Evolutionary conservation across 1,284 basidiomycete genomes (phyloP).

Genomic region (Ustilago bromivora): DNA sequence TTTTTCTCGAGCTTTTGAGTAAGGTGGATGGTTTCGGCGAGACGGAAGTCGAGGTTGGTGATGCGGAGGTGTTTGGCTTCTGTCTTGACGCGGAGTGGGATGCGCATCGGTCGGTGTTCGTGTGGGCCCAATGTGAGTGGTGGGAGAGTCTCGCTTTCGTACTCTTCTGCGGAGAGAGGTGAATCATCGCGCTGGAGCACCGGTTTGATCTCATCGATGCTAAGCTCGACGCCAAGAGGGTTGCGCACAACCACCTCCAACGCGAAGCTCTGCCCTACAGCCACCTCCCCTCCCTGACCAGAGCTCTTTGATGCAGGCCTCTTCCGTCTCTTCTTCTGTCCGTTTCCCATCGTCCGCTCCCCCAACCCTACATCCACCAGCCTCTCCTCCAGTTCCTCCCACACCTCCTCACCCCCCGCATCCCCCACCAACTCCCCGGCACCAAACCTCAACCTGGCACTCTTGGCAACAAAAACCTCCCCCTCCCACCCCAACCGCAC

Average conservation of each 20-base stretch:
- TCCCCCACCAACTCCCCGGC: conserved; percentile 30
- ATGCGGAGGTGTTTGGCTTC: conserved; percentile 57
- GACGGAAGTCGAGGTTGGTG: conserved; percentile 68
- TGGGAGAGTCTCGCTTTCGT: conserved; percentile 57
- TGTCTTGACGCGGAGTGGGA: conserved; percentile 18
- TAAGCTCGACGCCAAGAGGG: conserved; percentile 67
- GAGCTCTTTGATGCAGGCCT: conserved; percentile 22
- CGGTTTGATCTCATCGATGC: conserved; percentile 21
- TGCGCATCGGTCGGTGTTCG: conserved; percentile 10
- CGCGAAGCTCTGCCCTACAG: conserved; percentile 67
- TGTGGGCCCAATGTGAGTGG: conserved; percentile 35
- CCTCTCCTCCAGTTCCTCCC: conserved; percentile 33
- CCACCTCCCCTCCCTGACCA: conserved; percentile 22
- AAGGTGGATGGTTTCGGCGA: conserved; percentile 71
- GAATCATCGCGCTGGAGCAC: conserved; percentile 4
- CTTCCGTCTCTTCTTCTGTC: conserved; percentile 18
- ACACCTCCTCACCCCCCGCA: conserved; percentile 18
- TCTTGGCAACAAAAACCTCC: conserved; percentile 22
- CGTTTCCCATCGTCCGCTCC: conserved; percentile 18
- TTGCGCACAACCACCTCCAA: conserved; percentile 71
- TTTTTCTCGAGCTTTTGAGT: conserved; percentile 70
- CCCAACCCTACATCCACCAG: conserved; percentile 29
- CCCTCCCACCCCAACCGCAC: conserved; percentile 3
- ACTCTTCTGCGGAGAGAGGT: conserved; percentile 6
- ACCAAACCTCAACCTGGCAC: conserved; percentile 24